Evolutionary conservation across 2,329 filamentous ascomycete species (phyloP).

Genomic region (Calonectria honghensis): DNA sequence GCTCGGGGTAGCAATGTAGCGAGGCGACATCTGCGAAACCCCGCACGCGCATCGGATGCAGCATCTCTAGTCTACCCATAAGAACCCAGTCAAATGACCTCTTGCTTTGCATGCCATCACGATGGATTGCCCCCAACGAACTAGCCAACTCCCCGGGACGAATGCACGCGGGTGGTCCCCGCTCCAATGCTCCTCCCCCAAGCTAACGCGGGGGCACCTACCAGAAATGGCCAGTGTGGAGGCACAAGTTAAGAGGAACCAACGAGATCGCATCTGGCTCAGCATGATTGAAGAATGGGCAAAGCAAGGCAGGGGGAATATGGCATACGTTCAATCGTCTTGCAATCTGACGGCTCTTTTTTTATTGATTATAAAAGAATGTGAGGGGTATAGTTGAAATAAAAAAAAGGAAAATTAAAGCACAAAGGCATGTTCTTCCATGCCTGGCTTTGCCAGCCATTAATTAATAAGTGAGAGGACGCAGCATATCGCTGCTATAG

Average conservation of each 20-base stretch:
- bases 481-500: conserved; percentile 39
- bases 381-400: conserved; percentile 22
- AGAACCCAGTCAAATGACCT: conserved; percentile 10
- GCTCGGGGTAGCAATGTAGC: conserved; percentile 26
- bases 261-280: too few relatives aligned
- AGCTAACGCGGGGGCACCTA: not conserved
- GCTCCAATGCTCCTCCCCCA: not conserved
- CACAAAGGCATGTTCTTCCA: conserved; percentile 21
- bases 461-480: conserved; percentile 45
- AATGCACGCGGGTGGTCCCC: not conserved
- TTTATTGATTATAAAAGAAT: conserved; percentile 34
- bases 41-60: conserved; percentile 17
- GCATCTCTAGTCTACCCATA: conserved; percentile 1
- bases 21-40: not conserved
- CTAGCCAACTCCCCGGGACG: not conserved
- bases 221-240: not conserved
- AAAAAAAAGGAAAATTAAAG: conserved; percentile 18
- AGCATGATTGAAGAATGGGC: not conserved
- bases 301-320: not conserved
- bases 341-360: conserved; percentile 28
- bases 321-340: not conserved
- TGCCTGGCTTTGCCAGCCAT: conserved; percentile 16
- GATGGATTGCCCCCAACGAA: not conserved
- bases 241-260: too few relatives aligned
- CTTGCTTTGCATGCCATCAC: not conserved